A percentile compares a stretch with the other conserved stretches of the same genome.
Evolutionary conservation across 441 rosid genomes (phyloP).

Genomic region (Hypseocharis bilobata): DNA sequence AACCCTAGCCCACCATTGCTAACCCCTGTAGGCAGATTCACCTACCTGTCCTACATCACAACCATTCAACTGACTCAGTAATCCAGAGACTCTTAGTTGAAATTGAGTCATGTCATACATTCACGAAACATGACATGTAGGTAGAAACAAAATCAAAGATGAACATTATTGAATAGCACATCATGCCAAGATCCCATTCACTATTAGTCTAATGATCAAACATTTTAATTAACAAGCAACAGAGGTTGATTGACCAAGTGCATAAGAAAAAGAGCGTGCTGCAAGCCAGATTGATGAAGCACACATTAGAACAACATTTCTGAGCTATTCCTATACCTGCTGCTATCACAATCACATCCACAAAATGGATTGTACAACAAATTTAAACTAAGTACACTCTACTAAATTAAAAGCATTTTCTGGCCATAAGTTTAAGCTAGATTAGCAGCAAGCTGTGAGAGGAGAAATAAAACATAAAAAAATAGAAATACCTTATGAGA

Average conservation of each 20-base stretch:
- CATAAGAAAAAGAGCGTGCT: background rate
- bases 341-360: background rate
- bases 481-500: slow-evolving; percentile 47
- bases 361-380: background rate
- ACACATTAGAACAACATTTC: background rate
- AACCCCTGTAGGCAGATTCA: too few species aligned
- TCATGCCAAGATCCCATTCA: background rate
- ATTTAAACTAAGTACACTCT: background rate
- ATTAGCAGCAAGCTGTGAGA: slow-evolving; percentile 11
- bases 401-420: background rate
- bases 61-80: background rate
- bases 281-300: background rate
- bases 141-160: background rate
- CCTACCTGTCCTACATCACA: too few species aligned
- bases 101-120: background rate
- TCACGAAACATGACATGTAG: background rate
- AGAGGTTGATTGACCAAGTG: background rate
- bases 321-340: background rate
- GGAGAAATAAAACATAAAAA: background rate
- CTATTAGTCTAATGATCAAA: background rate
- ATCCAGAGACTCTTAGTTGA: background rate
- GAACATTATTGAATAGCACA: background rate
- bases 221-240: background rate
- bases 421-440: background rate
- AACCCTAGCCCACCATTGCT: too few species aligned